phyloP scores from a whole-genome alignment of 306 rosid species.

The Vachellia collinsii region DNA sequence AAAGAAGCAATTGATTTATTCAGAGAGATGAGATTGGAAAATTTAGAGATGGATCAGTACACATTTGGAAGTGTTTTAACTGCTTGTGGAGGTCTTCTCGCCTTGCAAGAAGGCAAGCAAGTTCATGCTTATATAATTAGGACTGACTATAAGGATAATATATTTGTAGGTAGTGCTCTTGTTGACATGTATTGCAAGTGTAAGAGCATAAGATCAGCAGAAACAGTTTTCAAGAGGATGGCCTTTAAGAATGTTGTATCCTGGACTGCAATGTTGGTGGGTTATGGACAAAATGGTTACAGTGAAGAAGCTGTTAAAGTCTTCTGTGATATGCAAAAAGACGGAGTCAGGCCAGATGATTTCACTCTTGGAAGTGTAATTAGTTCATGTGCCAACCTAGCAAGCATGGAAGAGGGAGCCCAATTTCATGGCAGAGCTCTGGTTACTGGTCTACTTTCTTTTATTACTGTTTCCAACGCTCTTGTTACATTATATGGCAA shows the following conservation, averaged over 20 bases:
- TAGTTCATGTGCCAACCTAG: conserved; percentile 92
- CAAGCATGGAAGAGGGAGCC: conserved; percentile 94
- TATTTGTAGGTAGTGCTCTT: conserved; percentile 87
- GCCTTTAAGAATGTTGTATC: conserved; percentile 75
- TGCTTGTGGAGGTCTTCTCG: conserved; percentile 78
- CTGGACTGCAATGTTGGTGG: conserved; percentile 92
- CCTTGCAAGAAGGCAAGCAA: conserved; percentile 76
- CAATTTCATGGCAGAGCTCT: conserved; percentile 85
- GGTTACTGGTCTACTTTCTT: conserved; percentile 73
- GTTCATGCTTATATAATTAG: conserved; percentile 74
- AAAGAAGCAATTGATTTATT: conserved; percentile 59
- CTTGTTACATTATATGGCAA: conserved; percentile 83
- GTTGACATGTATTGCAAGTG: conserved; percentile 97
- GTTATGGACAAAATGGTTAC: conserved; percentile 88
- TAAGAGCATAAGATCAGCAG: conserved; percentile 66
- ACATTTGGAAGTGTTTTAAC: conserved; percentile 89
- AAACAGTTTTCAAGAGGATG: conserved; percentile 76
- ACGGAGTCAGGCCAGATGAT: conserved; percentile 78
- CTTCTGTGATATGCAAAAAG: conserved; percentile 79
- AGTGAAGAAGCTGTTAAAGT: conserved; percentile 85
- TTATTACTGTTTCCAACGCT: conserved; percentile 79
- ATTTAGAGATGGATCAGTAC: conserved; percentile 70
- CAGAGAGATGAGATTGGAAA: conserved; percentile 65
- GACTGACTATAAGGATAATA: conserved; percentile 67
- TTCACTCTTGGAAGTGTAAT: conserved; percentile 85